Evolutionary conservation across 495 filamentous ascomycete species (phyloP), one percentile per base, ranked within the genome.

Genomic region (Penicillium egyptiacum): DNA sequence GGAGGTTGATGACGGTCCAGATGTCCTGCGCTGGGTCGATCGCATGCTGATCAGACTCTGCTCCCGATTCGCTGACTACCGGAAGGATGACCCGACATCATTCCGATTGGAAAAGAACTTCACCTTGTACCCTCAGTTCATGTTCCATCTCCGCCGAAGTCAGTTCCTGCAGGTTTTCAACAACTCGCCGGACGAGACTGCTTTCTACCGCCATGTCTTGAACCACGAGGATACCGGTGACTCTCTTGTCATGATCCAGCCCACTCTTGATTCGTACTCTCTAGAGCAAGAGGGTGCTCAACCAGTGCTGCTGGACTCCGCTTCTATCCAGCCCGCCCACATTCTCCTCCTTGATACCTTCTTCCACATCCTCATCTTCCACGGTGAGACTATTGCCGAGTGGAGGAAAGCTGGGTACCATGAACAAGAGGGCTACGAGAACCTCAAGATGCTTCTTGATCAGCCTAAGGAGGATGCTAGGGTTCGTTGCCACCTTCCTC

Each of bases 121-220:
- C 68, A 96, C 94, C 0, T 83, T 99, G 19, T 99, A 99, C 64
- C 95, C 95, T 31, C 95, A 99, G 74, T 99, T 99, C 77, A 98
- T 99, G 95, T 99, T 98, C 81, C 95, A 99, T 70, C 81, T 99
- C 57, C 88, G 95, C 51, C 85, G 95, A 68, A 95, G 89, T 66
- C 95, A 99, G 73, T 99, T 99, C 78, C 76, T 99, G 64, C 95
- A 99, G 68, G 92, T 99, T 47, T 99, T 99, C 81, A 99, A 99
- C 78, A 98, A 97, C 74, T 97, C 92, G 0, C 95, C 95, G 12
- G 95, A 99, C 64, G 95, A 99, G 75, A 99, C 95, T 17, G 95
- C 95, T 17, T 99, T 98, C 75, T 97, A 98, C 71, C 83, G 95
- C 50, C 95, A 99, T 69, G 92, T 98, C 11, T 81, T 99, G 53